A percentile compares a stretch with the other conserved stretches of the same genome.
These are phyloP conservation scores for Xylaria sp. DNA, from an alignment of 2,329 filamentous ascomycete genomes.

Conservation along the genomic window DNA sequence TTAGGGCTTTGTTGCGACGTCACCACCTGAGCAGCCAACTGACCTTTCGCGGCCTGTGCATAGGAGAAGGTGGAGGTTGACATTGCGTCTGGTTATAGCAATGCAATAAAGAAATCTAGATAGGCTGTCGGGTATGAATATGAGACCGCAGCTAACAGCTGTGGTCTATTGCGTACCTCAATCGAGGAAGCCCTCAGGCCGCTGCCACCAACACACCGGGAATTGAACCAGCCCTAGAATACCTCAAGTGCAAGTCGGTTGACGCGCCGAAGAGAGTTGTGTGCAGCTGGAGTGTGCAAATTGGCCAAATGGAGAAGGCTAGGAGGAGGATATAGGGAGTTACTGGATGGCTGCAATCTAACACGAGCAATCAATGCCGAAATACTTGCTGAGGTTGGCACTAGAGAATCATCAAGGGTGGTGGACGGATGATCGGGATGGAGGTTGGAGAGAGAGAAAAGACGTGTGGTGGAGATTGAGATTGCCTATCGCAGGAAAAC, in stretches of 20 bases:
- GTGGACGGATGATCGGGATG: constrained; percentile 12
- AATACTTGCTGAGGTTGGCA: constrained; percentile 8
- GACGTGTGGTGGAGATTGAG: constrained; percentile 30
- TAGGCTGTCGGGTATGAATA: constrained; percentile 34
- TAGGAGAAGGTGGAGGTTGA: constrained; percentile 81
- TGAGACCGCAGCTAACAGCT: constrained; percentile 36
- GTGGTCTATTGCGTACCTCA: constrained; percentile 41
- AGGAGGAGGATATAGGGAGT: background rate
- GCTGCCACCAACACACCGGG: constrained; percentile 45
- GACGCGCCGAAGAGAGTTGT: constrained; percentile 32
- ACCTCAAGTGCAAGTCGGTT: constrained; percentile 39
- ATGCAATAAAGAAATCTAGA: constrained; percentile 30
- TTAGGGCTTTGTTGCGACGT: constrained; percentile 46
- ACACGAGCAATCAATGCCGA: constrained; percentile 27
- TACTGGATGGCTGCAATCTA: constrained; percentile 8
- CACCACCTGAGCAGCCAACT: constrained; percentile 57
- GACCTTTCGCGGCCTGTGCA: constrained; percentile 92
- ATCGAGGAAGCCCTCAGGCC: constrained; percentile 41
- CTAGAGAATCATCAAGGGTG: constrained; percentile 8
- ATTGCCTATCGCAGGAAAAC: constrained; percentile 40
- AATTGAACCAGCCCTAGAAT: constrained; percentile 42
- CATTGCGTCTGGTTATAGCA: constrained; percentile 53
- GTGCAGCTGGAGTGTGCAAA: constrained; percentile 17
- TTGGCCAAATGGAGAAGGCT: background rate
- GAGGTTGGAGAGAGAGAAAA: constrained; percentile 11